Evolutionary conservation across 1,139 yeast genomes (phyloP), one percentile per base, ranked within the genome.

Genomic region (Blastobotrys niveus): DNA sequence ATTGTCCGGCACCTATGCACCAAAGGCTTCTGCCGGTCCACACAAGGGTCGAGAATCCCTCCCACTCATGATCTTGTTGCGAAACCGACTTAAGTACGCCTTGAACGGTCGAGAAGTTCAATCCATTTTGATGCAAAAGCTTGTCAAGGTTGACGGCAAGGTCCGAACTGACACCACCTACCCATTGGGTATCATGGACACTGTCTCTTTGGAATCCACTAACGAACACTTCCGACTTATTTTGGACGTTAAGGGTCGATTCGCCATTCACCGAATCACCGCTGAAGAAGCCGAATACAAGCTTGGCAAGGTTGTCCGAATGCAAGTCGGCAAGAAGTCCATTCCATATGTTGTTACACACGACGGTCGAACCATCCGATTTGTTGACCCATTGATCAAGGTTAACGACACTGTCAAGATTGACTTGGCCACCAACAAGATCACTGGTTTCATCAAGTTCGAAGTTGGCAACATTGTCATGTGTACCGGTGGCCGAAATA

Each of bases 101-200:
- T 82, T 91, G 72, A 91, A 91, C 82, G 97, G 96, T 70, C 89
- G 96, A 77, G 98, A 91, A 79, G 96, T 88, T 71, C 89, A 87
- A 79, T 95, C 97, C 64, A 91, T 91, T 74, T 80, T 89, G 75
- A 88, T 88, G 96, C 95, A 91, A 80, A 88, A 95, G 76, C 95
- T 88, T 68, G 96, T 91, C 70, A 85, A 89, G 80, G 97, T 91
- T 64, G 98, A 91, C 71, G 95, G 94, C 72, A 91, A 91, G 81
- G 96, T 89, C 66, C 88, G 98, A 86, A 89, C 98, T 61, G 97
- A 91, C 74, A 71, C 94, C 60, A 89, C 97, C 59, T 89, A 70
- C 95, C 98, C 98, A 72, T 86, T 97, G 67, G 98, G 98, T 69
- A 88, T 89, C 85, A 88, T 88, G 96, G 98, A 89, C 72, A 97